Base-by-base conservation (phyloP, 177 flowering plant genomes). In the Vitis hybrid region DNA sequence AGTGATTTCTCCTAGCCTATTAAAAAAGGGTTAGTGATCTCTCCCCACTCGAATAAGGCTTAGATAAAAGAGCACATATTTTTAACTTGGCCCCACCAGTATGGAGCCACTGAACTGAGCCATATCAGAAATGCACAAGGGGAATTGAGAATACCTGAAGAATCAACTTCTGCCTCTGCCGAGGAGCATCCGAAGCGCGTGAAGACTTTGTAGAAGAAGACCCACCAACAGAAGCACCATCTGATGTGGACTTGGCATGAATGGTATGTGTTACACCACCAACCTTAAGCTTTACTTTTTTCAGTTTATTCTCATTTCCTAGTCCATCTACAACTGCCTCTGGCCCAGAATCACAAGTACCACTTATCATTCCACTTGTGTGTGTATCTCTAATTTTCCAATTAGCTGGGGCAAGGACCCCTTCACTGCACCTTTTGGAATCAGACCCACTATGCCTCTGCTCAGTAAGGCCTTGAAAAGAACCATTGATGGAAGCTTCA, bases 281-380 rank as follows among this genome's bases (percentile, higher is more conserved):
- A 64, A 91, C 86, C 80, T 86, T 91, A 64, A 91, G 89, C 81
- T 84, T 91, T 51, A 89, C 90, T 64, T 81, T 87, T 70, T 80
- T 89, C 5, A 85, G 77, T 72, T 76, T 86, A 60, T 74, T 84
- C 73, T 84, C 85, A 70, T 71, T 74, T 39, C 75, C 81, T 62
- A 55, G 22, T n/a, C 78, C 82, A 75, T 75, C 84, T 12, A 83
- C 65, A 69, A 64, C 64, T 62, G 62, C 62, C 13, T 72, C 80
- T 2, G 70, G 77, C 51, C 64, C 78, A 26, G 29, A 26, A 26
- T 26, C 29, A 26, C 29, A 26, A 26, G 29, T 26, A 26, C 29
- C 29, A 26, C 5, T 26, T 26, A 26, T 26, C 4, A 48, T 53
- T 50, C 64, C 71, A 53, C 64, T 74, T 56, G 66, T 72, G 60